A percentile compares a stretch with the other conserved stretches of the same genome.
These are phyloP conservation scores for Annulohypoxylon stygium DNA, from an alignment of 495 filamentous ascomycete species.

Conservation along the genomic window DNA sequence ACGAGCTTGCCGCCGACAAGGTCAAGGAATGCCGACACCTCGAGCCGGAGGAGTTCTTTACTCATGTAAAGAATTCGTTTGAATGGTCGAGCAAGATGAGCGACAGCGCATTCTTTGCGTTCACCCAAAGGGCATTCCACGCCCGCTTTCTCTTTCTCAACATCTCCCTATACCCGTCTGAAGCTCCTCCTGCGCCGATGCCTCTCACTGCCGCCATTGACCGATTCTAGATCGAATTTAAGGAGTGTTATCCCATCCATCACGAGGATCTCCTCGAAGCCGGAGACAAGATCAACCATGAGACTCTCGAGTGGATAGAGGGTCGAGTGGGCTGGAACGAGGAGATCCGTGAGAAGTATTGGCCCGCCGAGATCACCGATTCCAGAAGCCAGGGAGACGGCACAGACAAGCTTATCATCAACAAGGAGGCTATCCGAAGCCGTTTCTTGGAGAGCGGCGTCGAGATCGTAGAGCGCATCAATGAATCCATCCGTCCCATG, in stretches of 20 bases:
- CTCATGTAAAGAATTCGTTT: constrained; percentile 32
- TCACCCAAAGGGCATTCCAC: constrained; percentile 46
- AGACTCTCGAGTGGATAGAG: constrained; percentile 25
- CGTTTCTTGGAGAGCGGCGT: background rate
- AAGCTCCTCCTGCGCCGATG: background rate
- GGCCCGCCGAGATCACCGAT: constrained; percentile 23
- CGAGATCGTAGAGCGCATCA: background rate
- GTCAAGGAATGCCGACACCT: constrained; percentile 7
- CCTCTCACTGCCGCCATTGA: constrained; percentile 32
- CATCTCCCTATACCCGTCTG: background rate
- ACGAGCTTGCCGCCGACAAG: constrained; percentile 32
- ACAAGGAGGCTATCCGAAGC: background rate
- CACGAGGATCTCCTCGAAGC: background rate
- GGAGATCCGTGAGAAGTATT: constrained; percentile 16
- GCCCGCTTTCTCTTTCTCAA: constrained; percentile 35
- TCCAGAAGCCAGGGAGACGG: constrained; percentile 31
- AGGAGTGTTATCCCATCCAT: background rate
- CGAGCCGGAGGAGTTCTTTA: constrained; percentile 29
- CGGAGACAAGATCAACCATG: constrained; percentile 9
- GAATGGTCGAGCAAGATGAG: constrained; percentile 20
- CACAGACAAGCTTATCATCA: constrained; percentile 16
- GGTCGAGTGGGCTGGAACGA: constrained; percentile 7
- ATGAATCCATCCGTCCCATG: constrained; percentile 7
- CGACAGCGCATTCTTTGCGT: constrained; percentile 41
- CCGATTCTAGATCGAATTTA: constrained; percentile 27